phyloP scores from a whole-genome alignment of 768 basidiomycete genomes.

The Hemileccinum rubropunctum region DNA sequence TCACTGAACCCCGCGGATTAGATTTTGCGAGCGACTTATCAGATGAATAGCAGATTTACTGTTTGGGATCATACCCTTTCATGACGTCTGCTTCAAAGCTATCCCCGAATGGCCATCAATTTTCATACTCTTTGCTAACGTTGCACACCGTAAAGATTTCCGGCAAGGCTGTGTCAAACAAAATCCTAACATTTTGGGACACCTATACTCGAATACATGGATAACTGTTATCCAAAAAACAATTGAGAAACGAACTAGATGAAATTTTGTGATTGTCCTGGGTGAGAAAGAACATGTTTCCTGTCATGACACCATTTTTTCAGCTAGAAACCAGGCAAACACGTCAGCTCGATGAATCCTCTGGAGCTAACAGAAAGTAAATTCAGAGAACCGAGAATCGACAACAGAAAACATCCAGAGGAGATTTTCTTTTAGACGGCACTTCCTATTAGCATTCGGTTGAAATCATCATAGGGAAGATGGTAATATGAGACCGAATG shows the following conservation, averaged over 20 bases:
- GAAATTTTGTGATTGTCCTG: background rate
- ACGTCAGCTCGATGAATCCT: slow-evolving; percentile 5
- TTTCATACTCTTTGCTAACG: background rate
- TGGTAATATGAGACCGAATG: background rate
- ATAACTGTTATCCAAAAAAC: slow-evolving; percentile 16
- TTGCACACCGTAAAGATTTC: background rate
- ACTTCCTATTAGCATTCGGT: slow-evolving; percentile 38
- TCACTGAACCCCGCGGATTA: background rate
- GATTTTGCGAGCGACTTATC: background rate
- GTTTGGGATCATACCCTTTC: background rate
- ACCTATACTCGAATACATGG: slow-evolving; percentile 3
- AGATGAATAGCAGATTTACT: background rate
- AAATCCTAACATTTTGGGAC: slow-evolving; percentile 20
- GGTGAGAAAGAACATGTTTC: too few relatives aligned
- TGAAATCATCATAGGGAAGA: slow-evolving; percentile 25
- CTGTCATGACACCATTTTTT: background rate
- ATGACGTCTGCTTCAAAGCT: background rate
- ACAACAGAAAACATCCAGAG: slow-evolving; percentile 27
- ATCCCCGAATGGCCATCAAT: background rate
- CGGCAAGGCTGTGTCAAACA: background rate
- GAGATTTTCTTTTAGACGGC: slow-evolving; percentile 32
- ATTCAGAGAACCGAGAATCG: slow-evolving; percentile 35
- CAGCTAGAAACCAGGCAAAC: slow-evolving; percentile 2
- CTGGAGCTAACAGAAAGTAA: background rate
- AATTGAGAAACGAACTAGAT: too few relatives aligned